A percentile compares a stretch with the other conserved stretches of the same genome.
Conservation (phyloP, 2,329 filamentous ascomycete genomes). For the Phyllosticta citrichinensis region DNA sequence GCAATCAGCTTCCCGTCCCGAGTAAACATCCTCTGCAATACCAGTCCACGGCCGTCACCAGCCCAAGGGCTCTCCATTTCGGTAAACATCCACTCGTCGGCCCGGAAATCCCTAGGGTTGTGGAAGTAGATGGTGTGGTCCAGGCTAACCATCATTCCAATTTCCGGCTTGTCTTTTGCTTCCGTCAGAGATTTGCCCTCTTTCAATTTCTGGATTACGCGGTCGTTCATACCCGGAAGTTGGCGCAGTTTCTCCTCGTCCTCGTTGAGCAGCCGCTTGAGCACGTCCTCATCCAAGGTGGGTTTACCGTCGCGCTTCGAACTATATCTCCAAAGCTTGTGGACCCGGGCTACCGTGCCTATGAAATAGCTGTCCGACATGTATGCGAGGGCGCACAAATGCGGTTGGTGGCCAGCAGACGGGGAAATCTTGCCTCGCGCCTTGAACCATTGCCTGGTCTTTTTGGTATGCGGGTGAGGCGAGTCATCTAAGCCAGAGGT, state of each 20-base stretch:
- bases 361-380: constrained; percentile 92
- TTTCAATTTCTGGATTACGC: constrained; percentile 37
- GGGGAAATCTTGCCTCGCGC: constrained; percentile 64
- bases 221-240: constrained; percentile 36
- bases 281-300: constrained; percentile 32
- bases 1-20: constrained; percentile 63
- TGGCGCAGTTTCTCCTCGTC: constrained; percentile 33
- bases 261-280: constrained; percentile 35
- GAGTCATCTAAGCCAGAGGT: constrained; percentile 26
- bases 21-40: constrained; percentile 64
- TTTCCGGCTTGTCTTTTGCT: constrained; percentile 43
- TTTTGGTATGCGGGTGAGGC: constrained; percentile 52
- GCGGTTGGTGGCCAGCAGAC: constrained; percentile 65
- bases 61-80: constrained; percentile 77
- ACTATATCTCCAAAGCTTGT: constrained; percentile 67
- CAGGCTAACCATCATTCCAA: constrained; percentile 79
- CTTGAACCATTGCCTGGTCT: constrained; percentile 59
- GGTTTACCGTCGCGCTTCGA: constrained; percentile 31
- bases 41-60: constrained; percentile 65
- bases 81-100: constrained; percentile 64
- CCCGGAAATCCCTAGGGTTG: constrained; percentile 38
- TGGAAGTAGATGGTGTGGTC: constrained; percentile 58
- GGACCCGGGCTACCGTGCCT: constrained; percentile 72
- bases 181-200: constrained; percentile 37
- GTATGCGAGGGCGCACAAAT: constrained; percentile 83